A percentile compares a stretch with the other conserved stretches of the same genome.
Evolutionary conservation across 176 grass and related monocot genomes (phyloP).

Genomic region (Oryza glumipatula): DNA sequence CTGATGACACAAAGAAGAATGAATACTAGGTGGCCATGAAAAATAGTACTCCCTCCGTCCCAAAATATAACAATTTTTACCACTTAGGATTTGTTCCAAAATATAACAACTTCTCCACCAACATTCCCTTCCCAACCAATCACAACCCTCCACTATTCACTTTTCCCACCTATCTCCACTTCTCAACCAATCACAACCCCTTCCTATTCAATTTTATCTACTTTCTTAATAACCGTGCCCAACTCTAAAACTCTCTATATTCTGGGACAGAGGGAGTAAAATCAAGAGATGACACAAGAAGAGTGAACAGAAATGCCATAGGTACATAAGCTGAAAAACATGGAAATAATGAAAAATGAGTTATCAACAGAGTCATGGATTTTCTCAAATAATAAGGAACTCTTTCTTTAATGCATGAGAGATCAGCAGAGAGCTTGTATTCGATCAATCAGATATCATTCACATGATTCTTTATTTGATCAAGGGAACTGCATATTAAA

Average conservation of each 20-base stretch:
- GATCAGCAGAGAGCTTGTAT: conserved; percentile 4
- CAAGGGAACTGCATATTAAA: not conserved
- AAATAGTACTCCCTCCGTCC: not conserved
- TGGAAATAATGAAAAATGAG: not conserved
- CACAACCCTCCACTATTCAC: no score
- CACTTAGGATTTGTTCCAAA: no score
- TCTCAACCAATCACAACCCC: no score
- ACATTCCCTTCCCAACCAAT: no score
- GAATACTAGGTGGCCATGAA: not conserved
- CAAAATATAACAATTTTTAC: no score
- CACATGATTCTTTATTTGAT: conserved; percentile 3
- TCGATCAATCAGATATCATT: not conserved
- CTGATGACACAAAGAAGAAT: not conserved
- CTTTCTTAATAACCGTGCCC: no score
- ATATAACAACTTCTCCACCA: no score
- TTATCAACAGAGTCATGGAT: not conserved
- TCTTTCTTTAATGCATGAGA: not conserved
- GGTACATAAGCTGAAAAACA: not conserved
- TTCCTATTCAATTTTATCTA: no score
- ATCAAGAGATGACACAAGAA: not conserved
- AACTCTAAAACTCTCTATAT: no score
- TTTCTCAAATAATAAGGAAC: not conserved
- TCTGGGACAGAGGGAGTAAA: not conserved
- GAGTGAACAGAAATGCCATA: not conserved
- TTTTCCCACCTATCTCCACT: no score